A percentile compares a stretch with the other conserved stretches of the same genome.
Evolutionary conservation across 176 grass and related monocot genomes (phyloP).

Genomic region (Bromus sterilis): DNA sequence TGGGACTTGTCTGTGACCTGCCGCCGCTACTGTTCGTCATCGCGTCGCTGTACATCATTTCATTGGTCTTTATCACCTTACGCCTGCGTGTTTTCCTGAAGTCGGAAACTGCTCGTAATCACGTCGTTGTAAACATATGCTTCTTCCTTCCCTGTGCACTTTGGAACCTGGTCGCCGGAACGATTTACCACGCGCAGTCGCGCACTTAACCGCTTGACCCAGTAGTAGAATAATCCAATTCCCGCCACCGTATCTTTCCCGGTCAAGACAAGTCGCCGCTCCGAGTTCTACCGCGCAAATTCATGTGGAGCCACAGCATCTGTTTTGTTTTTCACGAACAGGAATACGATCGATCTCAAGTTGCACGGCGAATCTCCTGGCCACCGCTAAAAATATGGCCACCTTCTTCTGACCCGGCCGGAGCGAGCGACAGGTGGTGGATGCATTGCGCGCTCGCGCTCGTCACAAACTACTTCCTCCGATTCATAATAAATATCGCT

Average conservation of each 20-base stretch:
- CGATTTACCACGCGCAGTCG: not conserved
- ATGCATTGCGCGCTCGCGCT: too few relatives aligned
- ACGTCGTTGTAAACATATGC: not conserved
- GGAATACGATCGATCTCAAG: not conserved
- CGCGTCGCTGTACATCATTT: too few relatives aligned
- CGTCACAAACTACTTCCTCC: too few relatives aligned
- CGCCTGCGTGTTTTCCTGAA: not conserved
- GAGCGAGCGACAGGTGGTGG: not conserved
- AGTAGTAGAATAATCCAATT: not conserved
- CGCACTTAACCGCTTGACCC: not conserved
- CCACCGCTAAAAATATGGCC: not conserved
- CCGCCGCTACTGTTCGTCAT: too few relatives aligned
- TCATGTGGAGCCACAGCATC: not conserved
- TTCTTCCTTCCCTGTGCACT: not conserved
- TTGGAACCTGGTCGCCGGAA: not conserved
- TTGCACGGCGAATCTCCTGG: not conserved
- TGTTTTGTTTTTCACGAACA: not conserved
- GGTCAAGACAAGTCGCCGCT: conserved; percentile 2
- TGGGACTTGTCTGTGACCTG: too few relatives aligned
- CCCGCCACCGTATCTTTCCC: not conserved
- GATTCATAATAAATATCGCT: too few relatives aligned
- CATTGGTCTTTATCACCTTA: not conserved
- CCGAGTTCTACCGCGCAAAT: not conserved
- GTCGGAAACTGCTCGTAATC: not conserved
- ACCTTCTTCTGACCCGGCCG: not conserved